A percentile compares a stretch with the other conserved stretches of the same genome.
phyloP scores from a whole-genome alignment of 2,329 filamentous ascomycete genomes.

The Gnomoniopsis smithogilvyi region DNA sequence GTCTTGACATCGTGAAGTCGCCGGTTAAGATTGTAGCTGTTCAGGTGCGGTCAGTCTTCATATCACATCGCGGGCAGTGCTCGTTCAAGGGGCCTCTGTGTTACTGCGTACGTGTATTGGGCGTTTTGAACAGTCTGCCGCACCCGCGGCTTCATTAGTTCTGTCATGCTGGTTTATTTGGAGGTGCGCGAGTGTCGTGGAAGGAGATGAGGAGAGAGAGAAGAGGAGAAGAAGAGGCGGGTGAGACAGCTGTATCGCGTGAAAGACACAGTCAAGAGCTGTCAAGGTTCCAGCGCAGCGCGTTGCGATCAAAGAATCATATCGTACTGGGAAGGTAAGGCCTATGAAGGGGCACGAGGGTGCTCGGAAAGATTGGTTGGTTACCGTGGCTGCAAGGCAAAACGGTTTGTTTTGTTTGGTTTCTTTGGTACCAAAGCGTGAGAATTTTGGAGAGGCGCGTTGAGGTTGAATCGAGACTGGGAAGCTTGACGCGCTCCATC shows the following conservation, averaged over 20 bases:
- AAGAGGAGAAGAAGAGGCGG: background rate
- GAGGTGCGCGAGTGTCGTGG: background rate
- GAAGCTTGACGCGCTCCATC: too few species aligned
- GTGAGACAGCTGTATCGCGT: background rate
- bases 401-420: background rate
- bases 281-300: background rate
- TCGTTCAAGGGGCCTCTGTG: background rate
- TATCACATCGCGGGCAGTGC: background rate
- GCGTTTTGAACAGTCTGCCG: constrained; percentile 47
- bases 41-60: background rate
- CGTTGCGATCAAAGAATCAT: constrained; percentile 5
- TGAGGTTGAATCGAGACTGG: background rate
- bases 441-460: background rate
- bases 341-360: background rate
- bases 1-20: constrained; percentile 58
- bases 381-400: background rate
- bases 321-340: background rate
- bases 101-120: constrained; percentile 41
- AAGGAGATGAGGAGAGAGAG: background rate
- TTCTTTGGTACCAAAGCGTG: background rate
- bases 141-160: constrained; percentile 33
- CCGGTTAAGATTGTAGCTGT: constrained; percentile 56
- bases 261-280: background rate
- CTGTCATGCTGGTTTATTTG: constrained; percentile 19
- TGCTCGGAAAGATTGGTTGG: background rate